phyloP scores from a whole-genome alignment of 495 filamentous ascomycete genomes.

The Podospora sp. region DNA sequence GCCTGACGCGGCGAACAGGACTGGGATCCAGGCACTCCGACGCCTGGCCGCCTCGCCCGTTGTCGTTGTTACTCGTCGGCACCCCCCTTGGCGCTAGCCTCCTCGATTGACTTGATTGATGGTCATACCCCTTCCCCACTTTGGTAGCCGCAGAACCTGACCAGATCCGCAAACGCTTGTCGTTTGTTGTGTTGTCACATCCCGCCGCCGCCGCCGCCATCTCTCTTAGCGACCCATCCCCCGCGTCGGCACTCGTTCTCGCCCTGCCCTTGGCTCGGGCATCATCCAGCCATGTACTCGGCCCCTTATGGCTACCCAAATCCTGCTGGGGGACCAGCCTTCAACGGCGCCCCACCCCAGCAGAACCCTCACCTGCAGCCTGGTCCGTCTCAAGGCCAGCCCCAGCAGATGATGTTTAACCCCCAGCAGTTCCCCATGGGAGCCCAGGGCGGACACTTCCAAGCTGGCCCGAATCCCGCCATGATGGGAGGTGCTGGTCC shows the following conservation, averaged over 20 bases:
- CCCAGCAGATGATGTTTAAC: conserved; percentile 52
- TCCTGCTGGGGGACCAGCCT: conserved; percentile 46
- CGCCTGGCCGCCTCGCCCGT: background rate
- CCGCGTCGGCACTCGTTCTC: conserved; percentile 17
- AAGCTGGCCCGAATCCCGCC: conserved; percentile 44
- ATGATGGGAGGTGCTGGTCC: conserved; percentile 52
- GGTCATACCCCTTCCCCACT: conserved; percentile 39
- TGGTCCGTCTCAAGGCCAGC: conserved; percentile 47
- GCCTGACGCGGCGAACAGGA: conserved; percentile 8
- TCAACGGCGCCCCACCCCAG: conserved; percentile 52
- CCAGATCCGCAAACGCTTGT: conserved; percentile 28
- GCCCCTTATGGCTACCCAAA: conserved; percentile 53
- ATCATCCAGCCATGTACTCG: conserved; percentile 50
- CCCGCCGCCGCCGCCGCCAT: conserved; percentile 25
- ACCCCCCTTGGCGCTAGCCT: conserved; percentile 15
- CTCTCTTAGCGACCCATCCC: conserved; percentile 19
- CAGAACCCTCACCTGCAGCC: conserved; percentile 53
- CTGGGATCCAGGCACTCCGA: conserved; percentile 25
- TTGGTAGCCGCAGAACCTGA: conserved; percentile 39
- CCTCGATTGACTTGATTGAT: conserved; percentile 26
- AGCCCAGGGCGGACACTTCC: conserved; percentile 45
- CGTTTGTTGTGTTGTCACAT: conserved; percentile 32
- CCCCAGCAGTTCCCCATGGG: conserved; percentile 51
- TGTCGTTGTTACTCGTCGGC: background rate
- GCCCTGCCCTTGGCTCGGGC: conserved; percentile 32